A percentile compares a stretch with the other conserved stretches of the same genome.
Evolutionary conservation across 139 green algal species (phyloP).

Genomic region (Chlamydomonas sp.): DNA sequence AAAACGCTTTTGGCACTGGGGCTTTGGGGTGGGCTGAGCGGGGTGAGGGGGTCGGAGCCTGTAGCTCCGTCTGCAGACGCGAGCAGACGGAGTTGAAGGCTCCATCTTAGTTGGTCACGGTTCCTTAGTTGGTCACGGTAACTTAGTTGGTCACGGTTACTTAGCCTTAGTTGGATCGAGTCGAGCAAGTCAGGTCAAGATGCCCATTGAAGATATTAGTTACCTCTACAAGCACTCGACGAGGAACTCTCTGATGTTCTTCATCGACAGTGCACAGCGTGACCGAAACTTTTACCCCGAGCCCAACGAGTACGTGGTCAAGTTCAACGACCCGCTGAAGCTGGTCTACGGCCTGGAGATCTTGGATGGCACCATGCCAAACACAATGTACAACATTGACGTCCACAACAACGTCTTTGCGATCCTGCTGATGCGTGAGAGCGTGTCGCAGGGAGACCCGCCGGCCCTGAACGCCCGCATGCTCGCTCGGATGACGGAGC

Average conservation of each 20-base stretch:
- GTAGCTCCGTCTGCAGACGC: no score
- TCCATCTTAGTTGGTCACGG: no score
- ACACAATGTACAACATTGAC: conserved; percentile 40
- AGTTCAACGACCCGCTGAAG: conserved; percentile 8
- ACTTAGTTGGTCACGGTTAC: no score
- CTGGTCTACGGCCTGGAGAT: conserved; percentile 35
- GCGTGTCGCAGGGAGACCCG: neutral
- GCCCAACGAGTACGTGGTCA: conserved; percentile 4
- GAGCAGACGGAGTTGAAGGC: no score
- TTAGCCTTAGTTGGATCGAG: no score
- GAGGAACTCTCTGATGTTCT: conserved; percentile 1
- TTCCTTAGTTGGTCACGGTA: no score
- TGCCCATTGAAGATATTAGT: conserved; percentile 36
- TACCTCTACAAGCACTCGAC: conserved; percentile 13
- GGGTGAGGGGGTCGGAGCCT: no score
- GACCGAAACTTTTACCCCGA: conserved; percentile 13
- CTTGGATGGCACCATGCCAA: conserved; percentile 33
- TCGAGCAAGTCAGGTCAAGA: no score
- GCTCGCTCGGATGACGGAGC: neutral
- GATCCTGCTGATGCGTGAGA: neutral
- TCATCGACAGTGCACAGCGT: neutral
- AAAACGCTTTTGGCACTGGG: no score
- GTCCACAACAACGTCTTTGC: conserved; percentile 29
- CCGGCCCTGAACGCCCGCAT: neutral
- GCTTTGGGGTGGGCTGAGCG: no score